A percentile compares a stretch with the other conserved stretches of the same genome.
phyloP scores from a whole-genome alignment of 2,329 filamentous ascomycete species.

The Alternaria conjuncta region DNA sequence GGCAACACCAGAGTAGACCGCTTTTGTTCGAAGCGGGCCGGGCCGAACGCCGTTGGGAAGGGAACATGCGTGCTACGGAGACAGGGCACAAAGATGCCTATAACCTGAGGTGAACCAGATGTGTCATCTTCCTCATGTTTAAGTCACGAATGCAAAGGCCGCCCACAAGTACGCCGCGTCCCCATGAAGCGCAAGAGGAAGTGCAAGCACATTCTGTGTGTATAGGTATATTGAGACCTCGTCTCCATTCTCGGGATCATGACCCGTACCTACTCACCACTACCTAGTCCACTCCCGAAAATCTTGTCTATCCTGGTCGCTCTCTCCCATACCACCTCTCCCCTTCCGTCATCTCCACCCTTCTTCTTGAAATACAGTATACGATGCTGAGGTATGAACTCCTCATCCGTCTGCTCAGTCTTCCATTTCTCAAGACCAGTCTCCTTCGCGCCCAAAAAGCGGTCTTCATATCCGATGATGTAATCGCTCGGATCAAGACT shows the following conservation, averaged over 20 bases:
- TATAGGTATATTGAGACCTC: too few relatives aligned
- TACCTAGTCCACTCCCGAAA: conserved; percentile 51
- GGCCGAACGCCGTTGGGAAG: neutral
- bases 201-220: too few relatives aligned
- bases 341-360: conserved; percentile 27
- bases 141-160: neutral
- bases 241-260: too few relatives aligned
- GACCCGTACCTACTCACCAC: conserved; percentile 1
- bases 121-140: neutral
- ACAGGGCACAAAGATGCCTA: neutral
- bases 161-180: neutral
- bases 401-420: conserved; percentile 60
- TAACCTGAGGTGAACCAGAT: neutral
- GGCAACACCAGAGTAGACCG: neutral
- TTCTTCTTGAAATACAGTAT: conserved; percentile 58
- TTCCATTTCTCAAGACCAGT: conserved; percentile 59
- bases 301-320: conserved; percentile 55
- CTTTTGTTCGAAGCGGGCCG: neutral
- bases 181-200: too few relatives aligned
- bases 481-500: conserved; percentile 54
- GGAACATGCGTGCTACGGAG: neutral
- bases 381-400: conserved; percentile 63
- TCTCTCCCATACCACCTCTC: conserved; percentile 59
- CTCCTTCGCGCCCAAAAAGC: conserved; percentile 59
- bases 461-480: conserved; percentile 61